Evolutionary conservation across 768 basidiomycete genomes (phyloP).

Genomic region (Aureoboletus auriporus): DNA sequence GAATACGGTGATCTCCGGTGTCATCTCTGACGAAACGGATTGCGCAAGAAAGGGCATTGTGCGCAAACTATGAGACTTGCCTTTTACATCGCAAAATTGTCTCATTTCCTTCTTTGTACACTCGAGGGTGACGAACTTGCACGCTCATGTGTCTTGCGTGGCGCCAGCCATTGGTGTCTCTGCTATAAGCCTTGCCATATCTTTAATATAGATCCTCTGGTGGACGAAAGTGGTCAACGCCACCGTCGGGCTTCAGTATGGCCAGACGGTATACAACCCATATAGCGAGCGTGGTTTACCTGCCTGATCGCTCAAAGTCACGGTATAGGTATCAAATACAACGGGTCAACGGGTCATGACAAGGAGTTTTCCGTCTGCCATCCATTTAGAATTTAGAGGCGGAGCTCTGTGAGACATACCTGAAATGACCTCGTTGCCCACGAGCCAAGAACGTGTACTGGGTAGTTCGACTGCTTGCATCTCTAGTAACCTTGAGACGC

Average conservation of each 20-base stretch:
- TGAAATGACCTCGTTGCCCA: conserved; percentile 62
- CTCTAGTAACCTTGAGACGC: conserved; percentile 51
- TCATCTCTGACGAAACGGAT: conserved; percentile 46
- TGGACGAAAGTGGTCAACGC: conserved; percentile 55
- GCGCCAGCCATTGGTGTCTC: conserved; percentile 2
- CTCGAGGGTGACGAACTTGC: conserved; percentile 47
- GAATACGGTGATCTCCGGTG: conserved; percentile 66
- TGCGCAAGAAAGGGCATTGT: conserved; percentile 7
- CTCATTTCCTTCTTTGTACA: conserved; percentile 53
- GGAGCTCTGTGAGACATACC: conserved; percentile 38
- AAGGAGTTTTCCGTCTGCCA: conserved; percentile 77
- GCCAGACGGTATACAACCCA: not conserved
- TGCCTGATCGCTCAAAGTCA: conserved; percentile 48
- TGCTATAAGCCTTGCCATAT: conserved; percentile 41
- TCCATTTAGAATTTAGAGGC: not conserved
- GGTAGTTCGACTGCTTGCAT: conserved; percentile 73
- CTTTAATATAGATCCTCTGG: conserved; percentile 78
- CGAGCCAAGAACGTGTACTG: conserved; percentile 79
- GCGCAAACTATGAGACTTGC: conserved; percentile 33
- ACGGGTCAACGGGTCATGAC: conserved; percentile 82
- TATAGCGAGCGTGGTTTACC: conserved; percentile 31
- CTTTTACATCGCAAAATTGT: conserved; percentile 75
- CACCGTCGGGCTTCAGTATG: conserved; percentile 34
- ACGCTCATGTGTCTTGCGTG: conserved; percentile 30
- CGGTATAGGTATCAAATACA: no score